Evolutionary conservation across 2,329 filamentous ascomycete species (phyloP).

Genomic region (Sclerotinia subarctica): DNA sequence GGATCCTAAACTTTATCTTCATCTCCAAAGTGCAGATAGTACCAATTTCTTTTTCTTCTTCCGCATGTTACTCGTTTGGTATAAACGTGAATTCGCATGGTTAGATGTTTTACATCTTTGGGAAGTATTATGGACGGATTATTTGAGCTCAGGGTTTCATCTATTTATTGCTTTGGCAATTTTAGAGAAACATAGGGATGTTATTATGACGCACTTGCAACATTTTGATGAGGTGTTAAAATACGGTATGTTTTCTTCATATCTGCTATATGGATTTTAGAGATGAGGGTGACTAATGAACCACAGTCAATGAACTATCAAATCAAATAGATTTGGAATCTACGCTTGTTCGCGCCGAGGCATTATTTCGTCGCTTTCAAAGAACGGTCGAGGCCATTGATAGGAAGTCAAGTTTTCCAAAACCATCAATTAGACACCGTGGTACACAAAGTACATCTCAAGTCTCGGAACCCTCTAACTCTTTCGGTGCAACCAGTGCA

Average conservation of each 20-base stretch:
- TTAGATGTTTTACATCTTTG: slow-evolving; percentile 80
- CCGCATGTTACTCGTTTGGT: slow-evolving; percentile 98
- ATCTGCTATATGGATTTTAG: not conserved
- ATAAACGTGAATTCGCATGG: slow-evolving; percentile 96
- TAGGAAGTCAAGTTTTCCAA: slow-evolving; percentile 82
- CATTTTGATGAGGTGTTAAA: slow-evolving; percentile 98
- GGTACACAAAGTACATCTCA: slow-evolving; percentile 1
- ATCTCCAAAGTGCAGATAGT: slow-evolving; percentile 84
- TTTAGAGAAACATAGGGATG: slow-evolving; percentile 89
- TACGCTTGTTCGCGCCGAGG: slow-evolving; percentile 83
- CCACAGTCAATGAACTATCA: slow-evolving; percentile 85
- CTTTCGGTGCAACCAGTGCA: slow-evolving; percentile 5
- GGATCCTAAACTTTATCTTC: slow-evolving; percentile 89
- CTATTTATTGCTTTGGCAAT: slow-evolving; percentile 93
- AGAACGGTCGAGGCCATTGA: slow-evolving; percentile 87
- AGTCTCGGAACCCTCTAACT: not conserved
- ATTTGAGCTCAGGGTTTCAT: slow-evolving; percentile 83
- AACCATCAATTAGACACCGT: slow-evolving; percentile 43
- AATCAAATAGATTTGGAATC: slow-evolving; percentile 87
- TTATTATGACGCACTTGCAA: slow-evolving; percentile 91
- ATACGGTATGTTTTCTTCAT: slow-evolving; percentile 62
- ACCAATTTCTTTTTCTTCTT: slow-evolving; percentile 99
- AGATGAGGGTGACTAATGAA: slow-evolving; percentile 8
- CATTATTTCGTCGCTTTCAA: slow-evolving; percentile 83
- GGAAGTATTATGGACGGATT: slow-evolving; percentile 95